Base-by-base conservation (phyloP, 1,284 basidiomycete species). In the Bjerkandera adusta region DNA sequence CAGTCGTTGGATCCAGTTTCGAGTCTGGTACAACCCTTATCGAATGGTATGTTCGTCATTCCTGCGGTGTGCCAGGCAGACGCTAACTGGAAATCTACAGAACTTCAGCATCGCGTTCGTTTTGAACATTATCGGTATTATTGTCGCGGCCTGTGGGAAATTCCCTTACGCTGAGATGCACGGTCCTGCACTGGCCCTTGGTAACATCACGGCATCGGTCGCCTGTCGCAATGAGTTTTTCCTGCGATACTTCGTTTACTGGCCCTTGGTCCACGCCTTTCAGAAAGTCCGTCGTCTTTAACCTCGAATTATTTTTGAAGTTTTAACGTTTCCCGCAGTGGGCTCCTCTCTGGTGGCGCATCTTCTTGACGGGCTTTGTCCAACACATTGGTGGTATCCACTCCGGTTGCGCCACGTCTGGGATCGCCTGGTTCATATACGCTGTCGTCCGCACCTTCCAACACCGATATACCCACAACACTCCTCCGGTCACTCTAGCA, bases 21-120 rank as follows among this genome's bases (percentile, higher is more conserved):
- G 49, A 13, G 49, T 51, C 16, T 51, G 49, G 49, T 51, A 51
- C 25, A 51, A 51, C 33, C 49, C 49, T n/a, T 51, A 51, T 20
- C 45, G 49, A 18, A 47, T 51, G 34, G 49, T 51, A 26, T n/a
- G 49, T 4, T 25, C 8, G 11, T 38, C 29, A 12, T 11, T 26
- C 18, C 26, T 24, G n/a, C 18, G 12, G 15, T 30, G 13, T 21
- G n/a, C n/a, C 16, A 15, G 13, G 22, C 12, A 7, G 5, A 33
- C 11, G 13, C 18, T 30, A 8, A 8, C n/a, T n/a, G n/a, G n/a
- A n/a, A n/a, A 32, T 24, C 12, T 12, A 2, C 20, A 36, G 39
- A 47, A 39, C 27, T 43, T 29, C 36, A 40, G 45, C 7, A 3
- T 41, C 5, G 32, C 49, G 6, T 47, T 51, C 41, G 26, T 25